A percentile compares a stretch with the other conserved stretches of the same genome.
phyloP scores from a whole-genome alignment of 2,329 filamentous ascomycete genomes.

The Tolypocladium guangdongense region DNA sequence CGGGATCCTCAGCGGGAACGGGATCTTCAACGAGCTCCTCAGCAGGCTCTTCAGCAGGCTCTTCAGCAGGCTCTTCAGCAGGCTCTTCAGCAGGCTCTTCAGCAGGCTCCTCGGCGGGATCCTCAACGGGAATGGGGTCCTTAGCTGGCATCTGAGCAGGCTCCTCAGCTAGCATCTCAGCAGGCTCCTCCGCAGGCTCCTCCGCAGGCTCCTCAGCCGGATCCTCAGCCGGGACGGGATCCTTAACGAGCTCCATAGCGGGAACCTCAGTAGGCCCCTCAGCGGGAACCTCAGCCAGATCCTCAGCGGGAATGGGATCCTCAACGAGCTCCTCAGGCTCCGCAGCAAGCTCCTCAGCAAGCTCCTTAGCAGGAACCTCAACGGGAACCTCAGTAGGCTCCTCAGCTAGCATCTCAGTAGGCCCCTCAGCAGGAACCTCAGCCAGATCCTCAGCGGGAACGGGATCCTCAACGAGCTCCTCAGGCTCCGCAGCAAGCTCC shows the following conservation, averaged over 20 bases:
- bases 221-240: no score
- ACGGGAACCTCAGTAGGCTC: background rate
- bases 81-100: background rate
- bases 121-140: no score
- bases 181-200: background rate
- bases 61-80: background rate
- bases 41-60: background rate
- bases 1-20: background rate
- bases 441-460: background rate
- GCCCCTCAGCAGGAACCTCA: background rate
- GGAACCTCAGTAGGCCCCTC: no score
- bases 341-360: background rate
- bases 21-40: background rate
- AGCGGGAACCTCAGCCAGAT: background rate
- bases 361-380: background rate
- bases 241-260: no score
- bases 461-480: no score
- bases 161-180: background rate
- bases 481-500: no score
- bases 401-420: background rate
- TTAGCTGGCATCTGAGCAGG: background rate
- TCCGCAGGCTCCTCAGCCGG: no score
- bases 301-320: constrained; percentile 3
- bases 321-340: background rate
- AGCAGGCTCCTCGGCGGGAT: background rate